Evolutionary conservation across 257 asterid genomes (phyloP).

Genomic region (Nicotiana benthamiana): DNA sequence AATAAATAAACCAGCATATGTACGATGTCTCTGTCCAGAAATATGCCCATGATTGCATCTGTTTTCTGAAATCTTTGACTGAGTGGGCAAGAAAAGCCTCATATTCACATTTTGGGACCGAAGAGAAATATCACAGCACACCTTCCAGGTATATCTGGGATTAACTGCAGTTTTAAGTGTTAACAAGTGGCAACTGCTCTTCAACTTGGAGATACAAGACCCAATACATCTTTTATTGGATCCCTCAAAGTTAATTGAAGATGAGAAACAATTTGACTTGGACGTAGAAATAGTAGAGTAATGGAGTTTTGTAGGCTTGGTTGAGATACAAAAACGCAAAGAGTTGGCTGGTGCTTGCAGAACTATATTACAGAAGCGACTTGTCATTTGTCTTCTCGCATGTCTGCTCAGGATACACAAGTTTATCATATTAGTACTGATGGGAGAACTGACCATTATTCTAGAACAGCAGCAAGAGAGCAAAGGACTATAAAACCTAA

Average conservation of each 20-base stretch:
- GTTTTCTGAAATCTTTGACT: conserved; percentile 21
- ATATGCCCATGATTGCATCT: conserved; percentile 24
- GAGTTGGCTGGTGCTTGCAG: conserved; percentile 27
- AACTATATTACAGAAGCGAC: conserved; percentile 30
- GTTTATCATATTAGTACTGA: conserved; percentile 34
- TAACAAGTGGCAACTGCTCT: conserved; percentile 24
- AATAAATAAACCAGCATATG: conserved; percentile 37
- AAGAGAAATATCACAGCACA: conserved; percentile 24
- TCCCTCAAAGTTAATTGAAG: conserved; percentile 28
- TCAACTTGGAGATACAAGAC: conserved; percentile 19
- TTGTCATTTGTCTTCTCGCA: conserved; percentile 31
- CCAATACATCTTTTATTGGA: conserved; percentile 23
- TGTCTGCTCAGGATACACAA: conserved; percentile 30
- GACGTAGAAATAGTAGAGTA: conserved; percentile 16
- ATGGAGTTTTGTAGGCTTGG: conserved; percentile 21
- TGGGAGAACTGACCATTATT: conserved; percentile 34
- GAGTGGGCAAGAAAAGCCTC: conserved; percentile 39
- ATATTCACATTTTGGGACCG: conserved; percentile 30
- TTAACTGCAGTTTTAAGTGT: conserved; percentile 31
- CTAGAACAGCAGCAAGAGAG: conserved; percentile 13
- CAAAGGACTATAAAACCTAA: background rate
- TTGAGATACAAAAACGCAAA: conserved; percentile 22
- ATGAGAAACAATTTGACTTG: conserved; percentile 20
- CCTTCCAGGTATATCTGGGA: conserved; percentile 21
- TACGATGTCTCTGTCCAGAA: conserved; percentile 33